Evolutionary conservation across 768 basidiomycete genomes (phyloP), one percentile per base, ranked within the genome.

Genomic region (Psilocybe cyanescens): DNA sequence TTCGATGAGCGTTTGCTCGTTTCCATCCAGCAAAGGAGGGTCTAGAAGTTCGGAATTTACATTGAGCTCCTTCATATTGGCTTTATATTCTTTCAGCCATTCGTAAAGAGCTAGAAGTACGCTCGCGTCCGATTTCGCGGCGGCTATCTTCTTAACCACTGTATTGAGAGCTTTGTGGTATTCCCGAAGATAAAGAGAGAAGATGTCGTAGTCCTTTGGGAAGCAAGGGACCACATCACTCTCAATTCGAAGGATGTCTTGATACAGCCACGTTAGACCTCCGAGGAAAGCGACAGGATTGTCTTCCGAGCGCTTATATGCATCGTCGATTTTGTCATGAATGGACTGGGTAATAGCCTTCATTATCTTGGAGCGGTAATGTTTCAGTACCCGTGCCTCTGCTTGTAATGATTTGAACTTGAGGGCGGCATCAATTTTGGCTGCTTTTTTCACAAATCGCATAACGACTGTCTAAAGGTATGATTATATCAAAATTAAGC

Each of bases 11-110:
- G 79, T 79, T 72, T 97, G 94, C 70, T 97, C 95, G 72, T 95
- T 95, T 60, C 97, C 97, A 60, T 95, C 95, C 35, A 99, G 82
- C n/a, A 99, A 79, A 0, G 96, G 88, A 0, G 97, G 97, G 57
- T 94, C 87, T 33, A 97, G 79, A 54, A 92, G 84, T 45, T 94
- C 94, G 0, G 86, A 78, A 0, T 94, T 83, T 28, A 99, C 82
- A 49, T 89, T 87, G 54, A 99, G 86, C 68, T 98, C 95, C 74
- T 94, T 94, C 95, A 98, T 98, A 69, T 87, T 92, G 71, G 87
- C 85, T 77, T 91, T 90, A 80, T 99, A 98, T 71, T 98, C 92
- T 76, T 98, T 99, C 55, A 97, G 82, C 95, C 95, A 98, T 4
- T 90, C 92, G 65, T 94, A 92, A 29, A 99, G 83, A 24, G 87